Evolutionary conservation across 768 basidiomycete species (phyloP), one percentile per base, ranked within the genome.

Genomic region (Rhodocollybia butyracea): DNA sequence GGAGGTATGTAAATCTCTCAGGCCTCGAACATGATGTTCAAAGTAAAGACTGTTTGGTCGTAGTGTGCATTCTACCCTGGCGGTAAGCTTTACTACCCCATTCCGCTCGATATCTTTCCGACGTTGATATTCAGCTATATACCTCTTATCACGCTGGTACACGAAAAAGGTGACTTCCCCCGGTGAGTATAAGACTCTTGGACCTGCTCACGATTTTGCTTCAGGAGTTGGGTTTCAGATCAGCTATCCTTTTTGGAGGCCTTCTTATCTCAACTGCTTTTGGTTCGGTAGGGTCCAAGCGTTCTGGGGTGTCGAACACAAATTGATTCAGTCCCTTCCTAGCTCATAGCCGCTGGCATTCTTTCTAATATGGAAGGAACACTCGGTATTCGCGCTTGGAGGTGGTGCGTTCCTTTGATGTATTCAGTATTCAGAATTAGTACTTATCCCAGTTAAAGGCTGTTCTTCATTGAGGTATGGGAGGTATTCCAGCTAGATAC

Each of bases 341-440:
- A 87, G 82, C 65, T 89, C 6, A 80, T 89, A 62, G 89, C 87
- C 15, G 88, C 88, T n/a, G 88, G 85, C 10, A 86, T 90, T 52
- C 74, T 92, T 15, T 70, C 75, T 1, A 77, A 75, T 40, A 86
- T 90, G 87, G 79, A 91, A 57, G 87, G 85, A 1, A 76, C 74
- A 48, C 71, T 79, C 3, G 88, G 87, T 1, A 83, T 87, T 39
- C 65, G 82, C 27, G 86, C 85, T 10, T 90, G 88, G 88, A 63
- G 84, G 73, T 90, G 83, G 84, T 83, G 57, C 56, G 72, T n/a
- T 55, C 12, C 19, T n/a, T n/a, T 11, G n/a, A 48, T 19, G 11
- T n/a, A 48, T 29, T 47, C 24, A 36, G 29, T 50, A n/a, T n/a
- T n/a, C 5, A n/a, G n/a, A 39, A 29, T 11, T 13, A 22, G 36